Percentiles rank a stretch among this genome's conserved stretches.
phyloP scores from a whole-genome alignment of 495 filamentous ascomycete species.

The Copromyces sp. region DNA sequence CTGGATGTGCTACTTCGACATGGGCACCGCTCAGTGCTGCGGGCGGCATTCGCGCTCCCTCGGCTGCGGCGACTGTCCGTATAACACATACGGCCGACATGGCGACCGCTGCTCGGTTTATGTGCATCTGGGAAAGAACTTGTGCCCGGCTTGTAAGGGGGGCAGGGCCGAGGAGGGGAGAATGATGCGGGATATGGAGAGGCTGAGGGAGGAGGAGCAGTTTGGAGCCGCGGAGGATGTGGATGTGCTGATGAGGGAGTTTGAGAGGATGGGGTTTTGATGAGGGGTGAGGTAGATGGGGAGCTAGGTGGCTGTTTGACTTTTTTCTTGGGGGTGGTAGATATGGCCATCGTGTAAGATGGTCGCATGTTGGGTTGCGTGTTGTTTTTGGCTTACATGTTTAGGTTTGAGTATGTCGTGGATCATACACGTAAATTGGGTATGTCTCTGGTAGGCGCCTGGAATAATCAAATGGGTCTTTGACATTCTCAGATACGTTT shows the following conservation, averaged over 20 bases:
- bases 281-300: not conserved
- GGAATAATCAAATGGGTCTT: not conserved
- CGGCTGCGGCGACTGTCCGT: not conserved
- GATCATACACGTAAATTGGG: not conserved
- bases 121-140: not conserved
- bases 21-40: not conserved
- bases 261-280: not conserved
- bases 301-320: not conserved
- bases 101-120: not conserved
- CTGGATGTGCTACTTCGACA: not conserved
- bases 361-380: not conserved
- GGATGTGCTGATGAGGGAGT: not conserved
- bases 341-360: not conserved
- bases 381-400: not conserved
- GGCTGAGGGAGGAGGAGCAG: not conserved
- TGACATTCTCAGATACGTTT: not conserved
- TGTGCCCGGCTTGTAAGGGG: not conserved
- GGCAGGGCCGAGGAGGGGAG: not conserved
- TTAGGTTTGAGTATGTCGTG: not conserved
- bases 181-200: not conserved
- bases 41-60: not conserved
- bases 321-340: not conserved
- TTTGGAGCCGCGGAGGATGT: not conserved
- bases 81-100: not conserved
- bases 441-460: not conserved